Percentiles rank a stretch among this genome's conserved stretches.
phyloP scores from a whole-genome alignment of 495 filamentous ascomycete genomes.

The Sporormia fimetaria region DNA sequence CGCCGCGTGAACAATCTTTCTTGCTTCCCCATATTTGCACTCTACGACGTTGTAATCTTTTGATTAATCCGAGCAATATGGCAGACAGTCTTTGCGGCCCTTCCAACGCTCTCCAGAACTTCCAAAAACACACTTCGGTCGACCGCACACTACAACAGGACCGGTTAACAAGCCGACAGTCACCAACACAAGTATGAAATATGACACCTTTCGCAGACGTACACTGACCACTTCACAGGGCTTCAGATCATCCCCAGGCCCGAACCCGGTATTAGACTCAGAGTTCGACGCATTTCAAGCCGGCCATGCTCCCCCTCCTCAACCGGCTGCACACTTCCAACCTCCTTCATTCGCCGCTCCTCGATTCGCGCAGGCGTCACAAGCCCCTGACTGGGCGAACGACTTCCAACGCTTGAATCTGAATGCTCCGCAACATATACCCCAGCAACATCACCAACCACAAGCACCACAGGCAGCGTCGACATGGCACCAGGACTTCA shows the following conservation, averaged over 20 bases:
- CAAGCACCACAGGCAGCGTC: conserved; percentile 14
- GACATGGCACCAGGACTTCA: conserved; percentile 31
- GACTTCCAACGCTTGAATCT: conserved; percentile 34
- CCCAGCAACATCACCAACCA: conserved; percentile 18
- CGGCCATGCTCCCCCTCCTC: conserved; percentile 33
- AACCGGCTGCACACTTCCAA: conserved; percentile 12
- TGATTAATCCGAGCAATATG: conserved; percentile 34
- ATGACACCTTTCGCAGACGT: not conserved
- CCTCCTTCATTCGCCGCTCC: conserved; percentile 5
- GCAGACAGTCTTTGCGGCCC: conserved; percentile 77
- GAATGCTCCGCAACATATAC: conserved; percentile 16
- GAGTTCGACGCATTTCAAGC: conserved; percentile 66
- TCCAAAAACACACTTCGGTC: conserved; percentile 66
- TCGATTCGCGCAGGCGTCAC: conserved; percentile 19
- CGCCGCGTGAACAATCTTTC: too few species aligned
- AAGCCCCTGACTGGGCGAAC: conserved; percentile 29
- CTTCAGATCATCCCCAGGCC: conserved; percentile 48
- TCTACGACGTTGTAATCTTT: not conserved
- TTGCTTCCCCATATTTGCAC: not conserved
- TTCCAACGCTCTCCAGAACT: conserved; percentile 75
- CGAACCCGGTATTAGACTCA: conserved; percentile 46
- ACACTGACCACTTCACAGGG: conserved; percentile 37
- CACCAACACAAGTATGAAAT: conserved; percentile 44
- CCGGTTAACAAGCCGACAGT: conserved; percentile 45
- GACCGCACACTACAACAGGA: conserved; percentile 83